Conservation (phyloP, 805 yeast genomes). For the Wickerhamomyces sydowiorum region DNA sequence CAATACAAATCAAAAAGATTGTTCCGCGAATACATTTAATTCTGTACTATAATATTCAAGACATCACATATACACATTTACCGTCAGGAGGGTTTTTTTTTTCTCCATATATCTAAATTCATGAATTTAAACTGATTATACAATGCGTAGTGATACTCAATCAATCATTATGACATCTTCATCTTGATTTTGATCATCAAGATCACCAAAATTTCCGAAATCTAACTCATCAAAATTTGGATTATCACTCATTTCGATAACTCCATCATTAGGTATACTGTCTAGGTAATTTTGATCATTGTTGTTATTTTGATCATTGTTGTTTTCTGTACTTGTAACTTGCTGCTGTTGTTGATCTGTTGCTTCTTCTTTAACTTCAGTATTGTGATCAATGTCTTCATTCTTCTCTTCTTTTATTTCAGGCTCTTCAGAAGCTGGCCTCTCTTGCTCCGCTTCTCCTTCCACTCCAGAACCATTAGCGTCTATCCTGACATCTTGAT, state of each 20-base stretch:
- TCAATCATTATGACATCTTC: constrained; percentile 13
- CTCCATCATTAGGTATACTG: background rate
- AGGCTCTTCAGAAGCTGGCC: background rate
- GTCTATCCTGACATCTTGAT: background rate
- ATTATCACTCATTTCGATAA: constrained; percentile 7
- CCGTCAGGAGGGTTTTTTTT: no score
- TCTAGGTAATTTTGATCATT: background rate
- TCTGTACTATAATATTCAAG: background rate
- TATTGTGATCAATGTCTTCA: background rate
- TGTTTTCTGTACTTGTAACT: background rate
- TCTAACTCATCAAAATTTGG: constrained; percentile 11
- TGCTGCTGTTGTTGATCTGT: background rate
- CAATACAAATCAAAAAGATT: no score
- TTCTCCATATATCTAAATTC: no score
- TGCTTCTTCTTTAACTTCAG: background rate
- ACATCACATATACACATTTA: background rate
- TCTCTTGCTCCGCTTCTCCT: background rate
- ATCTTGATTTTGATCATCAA: constrained; percentile 8
- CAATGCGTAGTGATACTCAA: background rate
- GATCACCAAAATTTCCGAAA: constrained; percentile 11
- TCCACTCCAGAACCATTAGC: background rate
- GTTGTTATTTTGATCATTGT: background rate
- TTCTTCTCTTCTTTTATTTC: background rate
- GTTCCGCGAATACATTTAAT: no score
- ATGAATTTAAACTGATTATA: no score